phyloP scores from a whole-genome alignment of 2,329 filamentous ascomycete genomes.

The Sordariomycetes sp. region DNA sequence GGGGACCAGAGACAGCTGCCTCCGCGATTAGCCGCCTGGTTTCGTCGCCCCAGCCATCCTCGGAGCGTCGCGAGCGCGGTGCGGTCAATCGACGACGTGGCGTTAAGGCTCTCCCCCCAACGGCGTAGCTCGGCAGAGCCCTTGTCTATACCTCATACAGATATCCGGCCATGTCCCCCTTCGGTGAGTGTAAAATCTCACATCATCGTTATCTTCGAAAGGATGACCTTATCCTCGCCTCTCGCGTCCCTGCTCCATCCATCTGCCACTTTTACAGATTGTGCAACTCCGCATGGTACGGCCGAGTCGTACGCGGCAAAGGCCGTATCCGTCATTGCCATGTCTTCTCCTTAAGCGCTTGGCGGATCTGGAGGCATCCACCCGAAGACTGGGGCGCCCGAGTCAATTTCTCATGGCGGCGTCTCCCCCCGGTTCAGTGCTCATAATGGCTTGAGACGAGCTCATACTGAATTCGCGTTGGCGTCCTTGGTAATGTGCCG shows the following conservation, averaged over 20 bases:
- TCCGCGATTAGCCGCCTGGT: neutral
- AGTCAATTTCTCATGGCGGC: neutral
- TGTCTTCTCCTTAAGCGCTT: neutral
- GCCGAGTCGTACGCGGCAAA: neutral
- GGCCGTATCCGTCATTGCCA: neutral
- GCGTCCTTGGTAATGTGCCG: neutral
- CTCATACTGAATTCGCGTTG: neutral
- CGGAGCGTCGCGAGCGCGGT: too few relatives aligned
- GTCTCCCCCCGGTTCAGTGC: neutral
- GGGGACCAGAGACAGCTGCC: neutral
- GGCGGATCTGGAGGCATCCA: neutral
- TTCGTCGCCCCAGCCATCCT: neutral
- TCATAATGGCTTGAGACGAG: too few relatives aligned
- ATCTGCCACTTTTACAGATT: neutral
- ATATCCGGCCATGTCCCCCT: neutral
- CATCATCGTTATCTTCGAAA: neutral
- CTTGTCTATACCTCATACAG: too few relatives aligned
- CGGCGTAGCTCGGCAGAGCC: too few relatives aligned
- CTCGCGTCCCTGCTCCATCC: neutral
- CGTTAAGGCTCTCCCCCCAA: too few relatives aligned
- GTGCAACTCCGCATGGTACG: neutral
- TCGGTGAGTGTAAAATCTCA: neutral
- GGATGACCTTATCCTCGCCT: neutral
- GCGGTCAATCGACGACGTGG: too few relatives aligned
- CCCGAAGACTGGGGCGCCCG: neutral